Evolutionary conservation across 2,329 filamentous ascomycete genomes (phyloP).

Genomic region (Sclerotinia trifoliorum): DNA sequence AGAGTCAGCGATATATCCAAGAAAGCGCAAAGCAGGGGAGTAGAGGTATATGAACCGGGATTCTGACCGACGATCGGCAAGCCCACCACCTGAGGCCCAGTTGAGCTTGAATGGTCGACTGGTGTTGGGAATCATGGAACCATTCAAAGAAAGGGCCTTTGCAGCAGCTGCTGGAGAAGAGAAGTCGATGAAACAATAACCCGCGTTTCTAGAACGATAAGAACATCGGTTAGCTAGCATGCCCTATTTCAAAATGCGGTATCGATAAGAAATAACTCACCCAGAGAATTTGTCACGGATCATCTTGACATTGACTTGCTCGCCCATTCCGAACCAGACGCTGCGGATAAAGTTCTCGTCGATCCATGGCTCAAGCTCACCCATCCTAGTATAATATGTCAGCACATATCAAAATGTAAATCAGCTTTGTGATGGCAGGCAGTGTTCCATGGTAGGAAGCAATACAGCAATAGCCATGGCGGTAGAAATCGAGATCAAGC

Average conservation of each 20-base stretch:
- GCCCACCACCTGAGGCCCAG: constrained; percentile 95
- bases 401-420: constrained; percentile 5
- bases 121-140: constrained; percentile 87
- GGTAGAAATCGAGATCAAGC: not conserved
- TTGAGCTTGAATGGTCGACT: constrained; percentile 97
- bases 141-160: constrained; percentile 89
- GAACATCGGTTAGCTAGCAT: constrained; percentile 5
- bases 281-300: constrained; percentile 99
- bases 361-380: constrained; percentile 98
- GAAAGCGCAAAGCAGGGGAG: constrained; percentile 21
- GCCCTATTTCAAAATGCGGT: not conserved
- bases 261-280: constrained; percentile 51
- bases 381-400: constrained; percentile 69
- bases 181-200: constrained; percentile 99
- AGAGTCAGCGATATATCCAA: constrained; percentile 26
- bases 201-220: constrained; percentile 70
- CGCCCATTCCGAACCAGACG: constrained; percentile 85
- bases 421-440: no score
- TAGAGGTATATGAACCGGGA: constrained; percentile 37
- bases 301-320: constrained; percentile 98
- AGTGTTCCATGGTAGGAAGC: not conserved
- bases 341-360: constrained; percentile 98
- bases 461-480: not conserved
- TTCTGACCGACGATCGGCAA: constrained; percentile 84
- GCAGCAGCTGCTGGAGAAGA: constrained; percentile 75